Base-by-base conservation (phyloP, 495 filamentous ascomycete species). In the Hypomontagnella monticulosa region DNA sequence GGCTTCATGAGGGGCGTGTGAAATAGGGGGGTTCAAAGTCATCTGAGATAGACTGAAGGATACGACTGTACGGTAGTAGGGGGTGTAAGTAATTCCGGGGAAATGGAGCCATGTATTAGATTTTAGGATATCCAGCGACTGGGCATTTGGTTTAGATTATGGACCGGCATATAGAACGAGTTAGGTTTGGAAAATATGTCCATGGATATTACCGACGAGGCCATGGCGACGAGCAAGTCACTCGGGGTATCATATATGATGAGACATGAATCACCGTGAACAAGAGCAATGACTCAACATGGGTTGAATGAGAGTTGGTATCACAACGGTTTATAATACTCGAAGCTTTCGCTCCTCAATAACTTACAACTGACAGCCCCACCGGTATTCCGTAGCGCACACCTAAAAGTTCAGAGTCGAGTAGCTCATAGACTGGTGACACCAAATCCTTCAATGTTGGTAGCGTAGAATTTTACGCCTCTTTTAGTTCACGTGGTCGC, bases 1-100 rank as follows among this genome's bases (percentile, higher is more conserved):
- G 71, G 71, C 0, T 71, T 69, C 16, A 61, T 67, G 65, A 69
- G 65, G 44, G 65, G 58, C 15, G 57, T 44, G 5, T 67, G 49
- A 51, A 44, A 14, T n/a, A n/a, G 6, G 7, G 36, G 15, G 36
- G 36, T 2, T 11, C 2, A 10, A 38, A 38, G n/a, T 38, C 36
- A 38, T 38, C 10, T 11, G 18, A 34, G 23, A 27, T 27, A 27
- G 23, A 27, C 23, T n/a, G 18, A 6, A 27, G 16, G 14, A 32
- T 11, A 32, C 8, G 19, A 1, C 7, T 34, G 54, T 9, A n/a
- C 4, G 12, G n/a, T 16, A 36, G n/a, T 16, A 36, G 41, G 10
- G 18, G 14, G 14, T 1, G 44, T 14, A 30, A 34, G 19, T 11
- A 30, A 50, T 50, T 14, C 19, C 8, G 18, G 14, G 5, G 3